Base-by-base conservation (phyloP, 495 filamentous ascomycete genomes). In the Rusavskia elegans region DNA sequence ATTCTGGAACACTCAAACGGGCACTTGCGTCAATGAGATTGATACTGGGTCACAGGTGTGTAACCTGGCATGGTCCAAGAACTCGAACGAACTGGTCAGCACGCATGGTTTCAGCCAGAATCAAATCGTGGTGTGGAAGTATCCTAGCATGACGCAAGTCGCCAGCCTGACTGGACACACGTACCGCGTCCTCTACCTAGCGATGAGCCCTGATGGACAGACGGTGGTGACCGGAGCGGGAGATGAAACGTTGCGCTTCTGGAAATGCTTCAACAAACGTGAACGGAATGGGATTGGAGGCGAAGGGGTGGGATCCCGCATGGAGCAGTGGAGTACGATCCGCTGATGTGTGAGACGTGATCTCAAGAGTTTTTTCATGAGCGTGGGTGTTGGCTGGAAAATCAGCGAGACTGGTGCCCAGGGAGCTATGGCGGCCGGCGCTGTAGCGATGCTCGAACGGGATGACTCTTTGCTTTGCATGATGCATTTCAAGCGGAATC, bases 61-160 rank as follows among this genome's bases (percentile, higher is more conserved):
- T 69, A 98, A 97, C 63, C 74, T 98, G 16, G 84, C 87, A 9
- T 98, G 93, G 92, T 84, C 79, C 19, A 90, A 88, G 64, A 96
- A 94, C 61, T 89, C 84, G 25, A 94, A 95, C 63, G 92, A 98
- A 68, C 83, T 98, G 58, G 92, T 98, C 55, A 89, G 83, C 39
- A 98, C 92, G 4, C 92, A 98, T 63, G 92, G 92, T n/a, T 98
- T 95, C 70, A 84, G 78, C 52, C 93, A 98, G 63, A 95, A 98
- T 61, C 89, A 96, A 64, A 95, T 98, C 57, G 88, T 97, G 17
- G 83, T 98, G 52, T 98, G 92, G 92, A 97, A 97, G 63, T 97
- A 97, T 63, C 92, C 92, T 1, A 85, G 80, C 60, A 97, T 98
- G 93, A 85, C 85, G 38, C 92, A 96, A 59, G 87, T 98, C 6